phyloP scores from a whole-genome alignment of 352 stramenopile species.

The Globisporangium alternatum region DNA sequence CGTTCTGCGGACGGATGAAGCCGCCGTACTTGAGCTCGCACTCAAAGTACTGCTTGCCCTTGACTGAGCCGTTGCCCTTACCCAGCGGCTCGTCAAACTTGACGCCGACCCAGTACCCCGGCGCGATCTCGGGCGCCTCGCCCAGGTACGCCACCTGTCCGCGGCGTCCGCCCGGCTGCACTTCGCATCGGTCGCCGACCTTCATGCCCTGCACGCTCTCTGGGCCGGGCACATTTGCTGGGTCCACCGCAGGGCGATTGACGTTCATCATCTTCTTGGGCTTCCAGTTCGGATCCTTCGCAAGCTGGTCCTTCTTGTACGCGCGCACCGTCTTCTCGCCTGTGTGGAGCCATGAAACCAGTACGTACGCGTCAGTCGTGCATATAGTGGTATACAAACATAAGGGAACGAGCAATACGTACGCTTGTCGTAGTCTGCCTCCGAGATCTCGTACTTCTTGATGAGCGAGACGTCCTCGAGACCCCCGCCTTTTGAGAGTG shows the following conservation, averaged over 20 bases:
- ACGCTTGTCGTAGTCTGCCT: constrained; percentile 98
- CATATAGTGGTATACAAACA: neutral
- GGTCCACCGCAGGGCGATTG: constrained; percentile 25
- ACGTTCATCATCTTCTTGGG: constrained; percentile 78
- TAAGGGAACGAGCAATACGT: constrained; percentile 13
- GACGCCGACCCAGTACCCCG: constrained; percentile 94
- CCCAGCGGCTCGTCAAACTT: constrained; percentile 96
- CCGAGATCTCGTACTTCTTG: constrained; percentile 98
- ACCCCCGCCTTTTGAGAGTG: constrained; percentile 90
- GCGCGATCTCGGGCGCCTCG: constrained; percentile 86
- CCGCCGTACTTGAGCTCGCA: constrained; percentile 90
- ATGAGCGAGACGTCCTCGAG: constrained; percentile 97
- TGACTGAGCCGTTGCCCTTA: constrained; percentile 91
- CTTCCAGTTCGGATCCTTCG: constrained; percentile 95
- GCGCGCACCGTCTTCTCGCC: constrained; percentile 96
- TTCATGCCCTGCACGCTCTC: constrained; percentile 83
- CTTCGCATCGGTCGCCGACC: constrained; percentile 95
- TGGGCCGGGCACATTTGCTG: constrained; percentile 43
- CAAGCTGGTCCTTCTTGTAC: constrained; percentile 95
- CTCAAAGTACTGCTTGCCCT: constrained; percentile 92
- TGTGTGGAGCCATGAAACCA: constrained; percentile 18
- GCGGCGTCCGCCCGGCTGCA: constrained; percentile 92
- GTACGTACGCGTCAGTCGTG: neutral
- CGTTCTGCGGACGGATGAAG: constrained; percentile 95
- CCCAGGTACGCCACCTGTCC: constrained; percentile 93